These are phyloP conservation scores for Reticulascus tulasneorum DNA, from an alignment of 2,329 filamentous ascomycete genomes.

Conservation along the genomic window DNA sequence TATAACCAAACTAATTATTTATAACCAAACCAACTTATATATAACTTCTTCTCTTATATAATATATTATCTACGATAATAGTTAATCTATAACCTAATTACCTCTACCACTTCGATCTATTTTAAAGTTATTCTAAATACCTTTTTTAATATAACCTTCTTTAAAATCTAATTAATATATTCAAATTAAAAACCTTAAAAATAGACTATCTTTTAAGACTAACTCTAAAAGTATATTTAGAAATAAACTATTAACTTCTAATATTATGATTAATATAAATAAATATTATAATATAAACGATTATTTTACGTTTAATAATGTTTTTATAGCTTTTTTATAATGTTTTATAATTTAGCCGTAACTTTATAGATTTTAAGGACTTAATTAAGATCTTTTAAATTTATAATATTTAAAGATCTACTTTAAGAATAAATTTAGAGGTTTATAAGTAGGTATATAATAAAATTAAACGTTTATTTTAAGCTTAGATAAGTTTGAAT, in stretches of 20 bases:
- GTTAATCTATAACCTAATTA: background rate
- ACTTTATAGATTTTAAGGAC: background rate
- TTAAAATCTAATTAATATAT: no score
- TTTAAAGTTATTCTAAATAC: background rate
- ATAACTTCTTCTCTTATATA: background rate
- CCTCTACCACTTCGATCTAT: background rate
- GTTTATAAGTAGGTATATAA: no score
- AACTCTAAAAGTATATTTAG: background rate
- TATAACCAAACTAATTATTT: no score
- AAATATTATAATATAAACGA: background rate
- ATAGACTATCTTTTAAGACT: no score
- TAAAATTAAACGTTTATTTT: no score
- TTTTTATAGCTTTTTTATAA: conserved; percentile 1
- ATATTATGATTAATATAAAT: background rate
- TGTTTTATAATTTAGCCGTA: background rate
- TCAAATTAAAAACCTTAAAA: no score
- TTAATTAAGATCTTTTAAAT: background rate
- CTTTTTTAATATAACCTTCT: background rate
- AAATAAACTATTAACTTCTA: background rate
- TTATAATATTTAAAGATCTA: background rate
- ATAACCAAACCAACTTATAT: no score
- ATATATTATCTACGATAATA: background rate
- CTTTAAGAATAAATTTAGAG: no score
- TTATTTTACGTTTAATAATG: background rate
- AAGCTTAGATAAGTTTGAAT: no score